Percentiles rank a stretch among this genome's conserved stretches.
Conservation (phyloP, 192 early-diverging fungal species). For the Gigaspora rosea region DNA sequence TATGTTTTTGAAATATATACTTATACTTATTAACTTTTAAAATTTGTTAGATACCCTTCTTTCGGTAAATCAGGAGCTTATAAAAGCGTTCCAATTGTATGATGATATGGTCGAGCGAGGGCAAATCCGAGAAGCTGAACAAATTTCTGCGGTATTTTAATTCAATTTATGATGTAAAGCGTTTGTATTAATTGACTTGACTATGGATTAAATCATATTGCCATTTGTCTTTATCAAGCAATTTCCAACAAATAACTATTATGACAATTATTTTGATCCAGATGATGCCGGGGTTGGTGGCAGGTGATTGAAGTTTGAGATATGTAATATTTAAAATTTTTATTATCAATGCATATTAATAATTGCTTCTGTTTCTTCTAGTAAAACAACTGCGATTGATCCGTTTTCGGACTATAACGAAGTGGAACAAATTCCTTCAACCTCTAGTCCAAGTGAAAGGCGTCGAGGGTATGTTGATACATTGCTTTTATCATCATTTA, state of each 20-base stretch:
- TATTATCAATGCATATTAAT: too few relatives aligned
- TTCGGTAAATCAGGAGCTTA: slow-evolving; percentile 51
- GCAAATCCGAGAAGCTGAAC: slow-evolving; percentile 43
- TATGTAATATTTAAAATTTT: too few relatives aligned
- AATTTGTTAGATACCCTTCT: slow-evolving; percentile 47
- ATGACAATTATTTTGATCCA: neutral
- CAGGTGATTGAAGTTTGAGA: neutral
- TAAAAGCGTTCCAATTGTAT: slow-evolving; percentile 56
- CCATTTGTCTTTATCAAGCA: neutral
- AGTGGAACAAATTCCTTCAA: too few relatives aligned
- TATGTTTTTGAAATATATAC: neutral
- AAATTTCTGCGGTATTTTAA: slow-evolving; percentile 38
- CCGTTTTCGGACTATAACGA: too few relatives aligned
- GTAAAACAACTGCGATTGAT: too few relatives aligned
- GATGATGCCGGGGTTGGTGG: slow-evolving; percentile 16
- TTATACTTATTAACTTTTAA: slow-evolving; percentile 13
- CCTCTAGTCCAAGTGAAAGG: too few relatives aligned
- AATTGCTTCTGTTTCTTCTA: too few relatives aligned
- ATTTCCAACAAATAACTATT: too few relatives aligned
- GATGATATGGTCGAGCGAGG: slow-evolving; percentile 59
- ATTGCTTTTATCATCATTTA: too few relatives aligned
- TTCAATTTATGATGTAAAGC: neutral
- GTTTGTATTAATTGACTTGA: neutral
- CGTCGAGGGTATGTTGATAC: too few relatives aligned
- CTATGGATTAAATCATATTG: neutral